Base-by-base conservation (phyloP, 116 monocot species). In the Papilionanthe hybrid region DNA sequence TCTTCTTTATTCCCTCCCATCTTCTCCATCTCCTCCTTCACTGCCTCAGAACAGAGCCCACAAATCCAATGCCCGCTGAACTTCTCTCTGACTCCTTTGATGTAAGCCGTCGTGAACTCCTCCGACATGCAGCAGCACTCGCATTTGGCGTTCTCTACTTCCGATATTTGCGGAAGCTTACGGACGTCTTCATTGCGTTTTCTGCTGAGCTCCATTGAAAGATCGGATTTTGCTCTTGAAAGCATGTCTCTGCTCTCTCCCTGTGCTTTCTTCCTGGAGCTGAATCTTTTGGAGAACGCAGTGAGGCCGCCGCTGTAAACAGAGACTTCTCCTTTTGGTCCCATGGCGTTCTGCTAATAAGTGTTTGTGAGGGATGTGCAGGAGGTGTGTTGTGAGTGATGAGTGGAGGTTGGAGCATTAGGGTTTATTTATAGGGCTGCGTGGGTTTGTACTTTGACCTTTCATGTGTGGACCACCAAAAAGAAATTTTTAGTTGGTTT, bases 121-220 rank as follows among this genome's bases (percentile, higher is more conserved):
- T 95, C 95, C 0, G 78, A 85, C 93, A 95, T 93, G 80, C 93
- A 91, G 55, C 95, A 95, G 77, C 93, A 93, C 84, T 92, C 93
- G 81, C 95, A 95, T 74, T 78, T 80, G 18, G 88, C 92, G 11
- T 89, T 82, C 78, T 85, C 85, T 22, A 86, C 89, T 78, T 92
- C 95, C 7, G 86, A 79, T 41, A 87, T 78, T 8, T 83, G 45
- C 9, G 86, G 82, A 18, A 84, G 82, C 15, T 77, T 56, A 4
- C 25, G 28, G 22, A 12, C 13, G 28, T 53, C 72, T 1, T 19
- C 27, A 1, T 22, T 41, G 5, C 10, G 75, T 41, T 78, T 83
- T 25, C 81, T 91, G 75, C 72, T 87, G 8, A 95, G 77, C 82
- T 92, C 79, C 23, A 89, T 86, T 32, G 91, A 84, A 32, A 91